Evolutionary conservation across 495 filamentous ascomycete species (phyloP), one percentile per base, ranked within the genome.

Genomic region (Lichenothelia convexa): DNA sequence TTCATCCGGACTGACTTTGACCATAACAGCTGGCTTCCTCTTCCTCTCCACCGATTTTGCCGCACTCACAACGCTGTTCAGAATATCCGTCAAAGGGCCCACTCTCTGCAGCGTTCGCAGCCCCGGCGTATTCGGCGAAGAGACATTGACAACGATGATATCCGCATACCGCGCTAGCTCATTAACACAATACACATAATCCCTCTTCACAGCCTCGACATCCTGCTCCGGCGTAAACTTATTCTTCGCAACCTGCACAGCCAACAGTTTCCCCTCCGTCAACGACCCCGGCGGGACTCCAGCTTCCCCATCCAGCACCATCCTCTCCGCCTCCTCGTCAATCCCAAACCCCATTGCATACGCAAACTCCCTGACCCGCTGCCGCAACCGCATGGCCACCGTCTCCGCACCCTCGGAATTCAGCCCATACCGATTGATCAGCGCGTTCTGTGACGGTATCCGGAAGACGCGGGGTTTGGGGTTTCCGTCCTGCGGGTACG

Each of bases 191-290:
- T 73, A 76, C 15, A 84, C 75, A 47, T 94, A 93, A 61, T 95
- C 89, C 19, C 59, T 55, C 46, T 69, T 76, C 30, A 95, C 80
- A 17, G 85, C 84, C 19, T 80, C 67, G 27, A 92, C 72, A 52
- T 97, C 82, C 11, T 64, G 62, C 44, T 91, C 84, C 6, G 81
- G 68, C 1, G 89, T 97, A 29, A 60, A 51, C 61, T 89, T 92
- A 59, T 93, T 95, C 71, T 97, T 94, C n/a, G 87, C 83, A 18
- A 97, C 72, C 52, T 97, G 87, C n/a, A 97, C 83, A 1, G 80
- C 76, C 29, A 95, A 60, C 39, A 95, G 59, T 33, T 75, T 70
- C 5, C 86, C 85, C 0, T 70, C 61, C 22, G 63, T 56, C 41
- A 97, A 53, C 54, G 74, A 81, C 1, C 89, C 89, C 0, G 84